Percentiles rank a stretch among this genome's conserved stretches.
Conservation (phyloP, 257 asterid genomes). For the Solanum sitiens region DNA sequence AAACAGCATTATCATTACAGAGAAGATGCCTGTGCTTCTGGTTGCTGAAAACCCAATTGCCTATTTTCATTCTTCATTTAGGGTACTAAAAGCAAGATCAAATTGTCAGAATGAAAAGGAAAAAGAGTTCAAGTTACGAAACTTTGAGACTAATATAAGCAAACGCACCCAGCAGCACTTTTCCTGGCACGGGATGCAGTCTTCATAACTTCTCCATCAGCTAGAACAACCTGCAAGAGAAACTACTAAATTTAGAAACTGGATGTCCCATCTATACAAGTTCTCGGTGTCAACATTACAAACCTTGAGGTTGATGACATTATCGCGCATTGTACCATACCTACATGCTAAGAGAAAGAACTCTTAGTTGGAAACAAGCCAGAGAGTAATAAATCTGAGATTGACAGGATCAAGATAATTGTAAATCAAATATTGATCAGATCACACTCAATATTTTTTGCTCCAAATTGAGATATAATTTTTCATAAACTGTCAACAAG, state of each 20-base stretch:
- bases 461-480: not conserved
- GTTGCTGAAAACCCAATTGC: not conserved
- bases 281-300: constrained; percentile 11
- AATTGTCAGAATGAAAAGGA: not conserved
- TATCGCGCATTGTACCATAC: constrained; percentile 99
- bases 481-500: not conserved
- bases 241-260: constrained; percentile 9
- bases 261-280: constrained; percentile 6
- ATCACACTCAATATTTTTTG: not conserved
- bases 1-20: not conserved
- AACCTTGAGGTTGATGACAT: constrained; percentile 94
- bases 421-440: not conserved
- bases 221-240: constrained; percentile 62
- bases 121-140: not conserved
- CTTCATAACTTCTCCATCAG: constrained; percentile 84
- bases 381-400: not conserved
- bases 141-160: not conserved
- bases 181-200: constrained; percentile 97
- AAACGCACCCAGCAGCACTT: constrained; percentile 92
- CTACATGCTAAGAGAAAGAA: constrained; percentile 53
- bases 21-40: not conserved
- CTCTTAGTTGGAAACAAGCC: constrained; percentile 20
- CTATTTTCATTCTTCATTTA: not conserved
- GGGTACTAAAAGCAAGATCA: not conserved
- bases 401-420: not conserved